A percentile compares a stretch with the other conserved stretches of the same genome.
Conservation (phyloP, 129 eudicot genomes). For the Tagetes patula region DNA sequence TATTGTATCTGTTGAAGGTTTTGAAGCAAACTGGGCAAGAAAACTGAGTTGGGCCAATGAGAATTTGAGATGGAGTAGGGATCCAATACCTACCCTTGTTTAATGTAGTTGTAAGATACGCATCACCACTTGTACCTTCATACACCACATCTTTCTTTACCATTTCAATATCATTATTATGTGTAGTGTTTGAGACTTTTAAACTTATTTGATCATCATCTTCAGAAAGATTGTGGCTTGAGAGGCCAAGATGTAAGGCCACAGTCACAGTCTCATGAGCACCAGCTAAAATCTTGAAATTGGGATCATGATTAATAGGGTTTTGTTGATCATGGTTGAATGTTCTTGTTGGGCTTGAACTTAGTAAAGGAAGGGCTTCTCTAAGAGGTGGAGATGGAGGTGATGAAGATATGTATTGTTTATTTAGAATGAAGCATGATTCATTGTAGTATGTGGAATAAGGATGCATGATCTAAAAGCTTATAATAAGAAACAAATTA, state of each 20-base stretch:
- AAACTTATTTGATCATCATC: constrained; percentile 34
- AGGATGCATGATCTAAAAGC: constrained; percentile 46
- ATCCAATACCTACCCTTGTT: constrained; percentile 94
- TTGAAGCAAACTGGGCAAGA: constrained; percentile 93
- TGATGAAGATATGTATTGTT: constrained; percentile 24
- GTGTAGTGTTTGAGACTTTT: constrained; percentile 28
- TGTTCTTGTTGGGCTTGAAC: constrained; percentile 52
- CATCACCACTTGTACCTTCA: constrained; percentile 36
- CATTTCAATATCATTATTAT: constrained; percentile 17
- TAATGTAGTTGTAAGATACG: constrained; percentile 44
- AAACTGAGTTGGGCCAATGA: constrained; percentile 90
- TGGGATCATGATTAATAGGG: constrained; percentile 32
- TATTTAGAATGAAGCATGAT: constrained; percentile 43
- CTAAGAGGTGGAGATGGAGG: constrained; percentile 75
- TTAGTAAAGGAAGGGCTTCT: constrained; percentile 77
- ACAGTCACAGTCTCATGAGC: constrained; percentile 37
- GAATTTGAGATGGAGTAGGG: constrained; percentile 87
- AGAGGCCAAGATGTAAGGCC: constrained; percentile 64
- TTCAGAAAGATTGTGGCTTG: constrained; percentile 39
- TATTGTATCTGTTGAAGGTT: constrained; percentile 92
- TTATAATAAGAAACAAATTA: not conserved
- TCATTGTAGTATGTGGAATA: constrained; percentile 45
- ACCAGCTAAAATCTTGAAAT: constrained; percentile 19
- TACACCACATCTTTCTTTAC: constrained; percentile 19
- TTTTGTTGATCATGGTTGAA: constrained; percentile 24